Conservation (phyloP, 2,329 filamentous ascomycete species). For the Colletotrichum destructivum region DNA sequence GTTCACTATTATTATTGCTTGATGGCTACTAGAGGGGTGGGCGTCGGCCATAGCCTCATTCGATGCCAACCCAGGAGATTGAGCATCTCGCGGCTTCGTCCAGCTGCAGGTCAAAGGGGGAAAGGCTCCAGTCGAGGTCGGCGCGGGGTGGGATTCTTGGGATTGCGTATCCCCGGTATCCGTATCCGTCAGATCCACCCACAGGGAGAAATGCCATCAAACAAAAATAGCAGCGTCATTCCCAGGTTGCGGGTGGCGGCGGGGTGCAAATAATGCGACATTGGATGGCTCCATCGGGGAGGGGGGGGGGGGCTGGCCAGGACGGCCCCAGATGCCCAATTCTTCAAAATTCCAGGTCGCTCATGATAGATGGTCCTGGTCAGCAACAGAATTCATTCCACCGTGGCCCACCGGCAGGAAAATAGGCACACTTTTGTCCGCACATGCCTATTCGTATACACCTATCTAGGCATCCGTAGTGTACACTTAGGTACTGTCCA, state of each 20-base stretch:
- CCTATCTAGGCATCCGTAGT: too few species aligned
- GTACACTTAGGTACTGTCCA: too few species aligned
- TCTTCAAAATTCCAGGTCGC: slow-evolving; percentile 33
- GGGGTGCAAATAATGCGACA: slow-evolving; percentile 18
- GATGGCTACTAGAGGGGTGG: slow-evolving; percentile 5
- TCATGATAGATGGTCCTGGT: slow-evolving; percentile 28
- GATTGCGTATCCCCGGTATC: slow-evolving; percentile 5
- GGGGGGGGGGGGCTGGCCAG: slow-evolving; percentile 6
- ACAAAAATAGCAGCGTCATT: slow-evolving; percentile 22
- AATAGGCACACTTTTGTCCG: not conserved
- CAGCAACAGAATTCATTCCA: not conserved
- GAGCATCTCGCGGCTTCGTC: slow-evolving; percentile 1
- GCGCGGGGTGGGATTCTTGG: slow-evolving; percentile 9
- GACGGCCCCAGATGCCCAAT: slow-evolving; percentile 25
- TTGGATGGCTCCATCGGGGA: slow-evolving; percentile 6
- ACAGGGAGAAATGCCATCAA: not conserved
- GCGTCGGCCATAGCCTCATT: not conserved
- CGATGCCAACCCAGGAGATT: not conserved
- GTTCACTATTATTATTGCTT: too few species aligned
- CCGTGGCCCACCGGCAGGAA: not conserved
- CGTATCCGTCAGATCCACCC: not conserved
- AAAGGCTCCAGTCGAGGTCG: not conserved
- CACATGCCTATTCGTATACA: too few species aligned
- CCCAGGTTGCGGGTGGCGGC: slow-evolving; percentile 7
- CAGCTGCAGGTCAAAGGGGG: slow-evolving; percentile 1